Conservation (phyloP, 148 eudicot genomes). For the Chenopodium album region DNA sequence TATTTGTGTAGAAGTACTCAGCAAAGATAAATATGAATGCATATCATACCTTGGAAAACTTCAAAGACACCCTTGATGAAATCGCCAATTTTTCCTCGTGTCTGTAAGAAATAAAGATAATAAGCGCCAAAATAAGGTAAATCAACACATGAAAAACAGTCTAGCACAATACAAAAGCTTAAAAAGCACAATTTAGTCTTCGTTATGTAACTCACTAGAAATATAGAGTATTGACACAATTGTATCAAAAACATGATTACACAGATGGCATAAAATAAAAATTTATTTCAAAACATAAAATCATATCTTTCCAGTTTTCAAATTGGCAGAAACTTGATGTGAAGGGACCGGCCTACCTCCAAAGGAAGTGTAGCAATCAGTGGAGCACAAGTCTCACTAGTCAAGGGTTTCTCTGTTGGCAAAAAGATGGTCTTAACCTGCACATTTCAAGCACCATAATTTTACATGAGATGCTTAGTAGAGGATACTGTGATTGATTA, state of each 20-base stretch:
- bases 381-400: conserved; percentile 65
- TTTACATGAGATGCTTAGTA: background rate
- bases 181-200: background rate
- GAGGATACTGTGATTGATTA: background rate
- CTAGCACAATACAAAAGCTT: background rate
- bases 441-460: conserved; percentile 6
- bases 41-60: conserved; percentile 63
- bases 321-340: background rate
- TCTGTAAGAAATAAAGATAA: conserved; percentile 23
- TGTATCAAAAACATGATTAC: background rate
- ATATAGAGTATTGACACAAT: background rate
- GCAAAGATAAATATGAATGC: background rate
- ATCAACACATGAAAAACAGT: background rate
- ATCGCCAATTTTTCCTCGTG: conserved; percentile 63
- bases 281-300: background rate
- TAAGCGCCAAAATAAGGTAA: background rate
- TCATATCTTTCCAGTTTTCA: background rate
- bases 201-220: background rate
- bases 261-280: background rate
- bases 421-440: conserved; percentile 72
- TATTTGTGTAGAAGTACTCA: background rate
- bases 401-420: conserved; percentile 60
- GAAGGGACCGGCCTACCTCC: conserved; percentile 47
- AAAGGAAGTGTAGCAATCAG: conserved; percentile 76
- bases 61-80: conserved; percentile 67